These are phyloP conservation scores for Diaporthe australafricana DNA, from an alignment of 2,329 filamentous ascomycete genomes.

Conservation along the genomic window DNA sequence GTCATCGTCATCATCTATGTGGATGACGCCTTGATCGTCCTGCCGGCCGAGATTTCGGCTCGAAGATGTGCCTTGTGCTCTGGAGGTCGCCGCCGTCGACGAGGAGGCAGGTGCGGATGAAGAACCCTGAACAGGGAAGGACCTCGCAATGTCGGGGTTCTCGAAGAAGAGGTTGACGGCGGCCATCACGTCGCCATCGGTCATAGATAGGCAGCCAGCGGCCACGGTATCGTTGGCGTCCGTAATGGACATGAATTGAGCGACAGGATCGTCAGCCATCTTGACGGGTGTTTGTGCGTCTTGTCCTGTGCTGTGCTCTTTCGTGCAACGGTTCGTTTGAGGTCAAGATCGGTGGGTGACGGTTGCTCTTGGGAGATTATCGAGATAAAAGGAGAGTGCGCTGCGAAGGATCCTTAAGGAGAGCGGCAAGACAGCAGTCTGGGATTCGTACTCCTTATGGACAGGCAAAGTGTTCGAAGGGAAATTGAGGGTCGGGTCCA, in stretches of 20 bases:
- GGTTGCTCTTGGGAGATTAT: background rate
- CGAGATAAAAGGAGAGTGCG: background rate
- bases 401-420: background rate
- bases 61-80: slow-evolving; percentile 42
- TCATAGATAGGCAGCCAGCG: slow-evolving; percentile 83
- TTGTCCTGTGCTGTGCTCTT: background rate
- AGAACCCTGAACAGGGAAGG: slow-evolving; percentile 50
- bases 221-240: slow-evolving; percentile 79
- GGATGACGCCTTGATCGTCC: slow-evolving; percentile 72
- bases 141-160: slow-evolving; percentile 77
- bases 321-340: background rate
- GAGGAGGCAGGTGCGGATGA: slow-evolving; percentile 46
- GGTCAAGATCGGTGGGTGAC: background rate
- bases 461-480: background rate
- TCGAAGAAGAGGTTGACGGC: slow-evolving; percentile 93
- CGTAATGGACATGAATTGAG: slow-evolving; percentile 85
- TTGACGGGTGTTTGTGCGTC: slow-evolving; percentile 38
- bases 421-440: background rate
- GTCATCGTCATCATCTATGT: slow-evolving; percentile 83
- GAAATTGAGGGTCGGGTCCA: background rate
- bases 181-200: slow-evolving; percentile 85
- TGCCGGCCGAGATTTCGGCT: slow-evolving; percentile 54
- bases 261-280: slow-evolving; percentile 78
- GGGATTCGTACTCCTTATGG: background rate
- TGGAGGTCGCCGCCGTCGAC: slow-evolving; percentile 27